Evolutionary conservation across 2,329 filamentous ascomycete species (phyloP), one percentile per base, ranked within the genome.

Genomic region (Stachybotrys chartarum): DNA sequence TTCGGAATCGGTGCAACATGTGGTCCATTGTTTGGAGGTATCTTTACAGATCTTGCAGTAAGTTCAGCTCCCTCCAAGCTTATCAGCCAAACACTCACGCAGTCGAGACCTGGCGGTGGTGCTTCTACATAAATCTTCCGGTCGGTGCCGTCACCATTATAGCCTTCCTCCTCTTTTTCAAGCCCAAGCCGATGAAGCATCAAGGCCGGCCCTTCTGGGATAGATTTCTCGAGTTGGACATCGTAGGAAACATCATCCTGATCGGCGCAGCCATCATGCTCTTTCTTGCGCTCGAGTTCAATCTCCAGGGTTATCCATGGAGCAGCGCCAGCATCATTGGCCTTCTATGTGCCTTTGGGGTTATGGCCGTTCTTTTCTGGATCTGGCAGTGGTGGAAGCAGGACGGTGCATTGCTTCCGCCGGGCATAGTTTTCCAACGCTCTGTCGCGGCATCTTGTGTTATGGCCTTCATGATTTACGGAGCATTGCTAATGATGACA

Each of bases 91-190:
- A 14, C 10, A 42, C 45, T 47, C 7, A 47, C 45, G 4, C 45
- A 8, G 45, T 17, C 10, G 17, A 47, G 52, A 55, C 52, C 6
- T 68, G 66, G 66, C 57, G 68, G 42, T 70, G 70, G 67, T 68
- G 63, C 31, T 65, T 64, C 55, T 69, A 63, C 52, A 67, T 69
- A 51, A 69, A 69, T 48, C 52, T 69, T 0, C 67, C 68, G 1
- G 60, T 69, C 16, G 68, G 55, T 30, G 55, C 48, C 6, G 17
- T 57, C 18, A 52, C 50, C 2, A 52, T 52, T 6, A 6, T 52
- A 12, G 50, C 50, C 1, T 52, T 52, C 44, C 14, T 52, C 7
- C 44, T 52, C 32, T 52, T 42, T n/a, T 52, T 39, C 35, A 17
- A 44, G 7, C 35, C 50, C 18, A 52, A 42, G 18, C 32, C 14